Base-by-base conservation (phyloP, 1,139 yeast species). In the Yamadazyma pseudoaaseri region DNA sequence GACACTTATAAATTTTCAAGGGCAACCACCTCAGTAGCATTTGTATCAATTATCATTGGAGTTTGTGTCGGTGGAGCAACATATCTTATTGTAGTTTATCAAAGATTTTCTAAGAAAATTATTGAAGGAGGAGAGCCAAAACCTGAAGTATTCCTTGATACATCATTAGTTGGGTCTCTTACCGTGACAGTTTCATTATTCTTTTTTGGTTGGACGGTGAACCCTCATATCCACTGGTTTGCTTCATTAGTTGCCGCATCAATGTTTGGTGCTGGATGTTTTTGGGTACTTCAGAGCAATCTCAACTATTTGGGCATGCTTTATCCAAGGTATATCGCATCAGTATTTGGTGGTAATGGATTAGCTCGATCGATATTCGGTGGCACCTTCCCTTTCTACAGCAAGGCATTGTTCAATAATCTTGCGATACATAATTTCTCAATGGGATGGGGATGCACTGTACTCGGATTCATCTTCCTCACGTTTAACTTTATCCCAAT, bases 101-200 rank as follows among this genome's bases (percentile, higher is more conserved):
- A 39, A 21, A 29, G 20, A 2, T 61, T 52, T 33, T 56, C 63
- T 13, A 45, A 62, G 33, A 65, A 59, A 12, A 33, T 47, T 5
- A 44, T 54, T 5, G 52, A 52, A 17, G 61, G 60, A 22, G 72
- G 76, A 18, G 50, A 52, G 15, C 63, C 76, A 0, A 49, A 59
- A 10, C 87, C 90, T 0, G 90, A 84, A 45, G 72, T 70, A 36
- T 70, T 86, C 37, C 58, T 83, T 26, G 75, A 73, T 9, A 62
- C 78, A 7, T 65, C 82, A 48, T 54, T 62, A 23, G 26, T 55
- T 23, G 68, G 67, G 3, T 41, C 55, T 31, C 29, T 51, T 3
- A 28, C 51, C 16, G 49, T 57, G 52, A 63, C 66, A 3, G 37
- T 52, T 33, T 63, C 66, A 5, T 35, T 62, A 7, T 51, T 60